Base-by-base conservation (phyloP, 257 asterid species). In the Forsythia viridissima region DNA sequence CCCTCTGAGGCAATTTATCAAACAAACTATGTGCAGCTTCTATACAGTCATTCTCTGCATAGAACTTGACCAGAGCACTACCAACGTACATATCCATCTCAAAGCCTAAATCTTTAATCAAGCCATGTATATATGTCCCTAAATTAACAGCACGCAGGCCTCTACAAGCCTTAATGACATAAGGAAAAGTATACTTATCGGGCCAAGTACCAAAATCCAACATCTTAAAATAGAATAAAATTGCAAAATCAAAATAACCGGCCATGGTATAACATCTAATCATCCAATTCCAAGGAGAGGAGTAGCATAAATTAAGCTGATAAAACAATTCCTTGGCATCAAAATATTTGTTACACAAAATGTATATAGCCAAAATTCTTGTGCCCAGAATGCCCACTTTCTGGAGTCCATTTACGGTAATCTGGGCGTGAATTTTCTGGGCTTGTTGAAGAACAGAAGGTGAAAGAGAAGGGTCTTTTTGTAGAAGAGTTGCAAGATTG, bases 231-330 rank as follows among this genome's bases (percentile, higher is more conserved):
- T 82, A 95, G 79, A 93, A 84, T 82, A 91, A 80, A 65, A 95
- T 42, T 36, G 96, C 96, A 63, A 70, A 79, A 46, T 92, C 84
- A 71, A 83, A 88, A 81, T 83, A 78, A 40, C 97, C 96, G 88
- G 82, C 86, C 66, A 80, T 77, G 67, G 90, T 89, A 74, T 88
- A 88, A 43, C 98, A 98, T 88, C 97, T 87, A 75, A 95, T 91
- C 96, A 95, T 88, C 99, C 98, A 93, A 92, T 95, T 93, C 99
- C 99, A 94, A 85, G 99, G 99, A 57, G 98, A 91, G 43, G 99
- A 97, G 68, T 89, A 93, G 79, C 86, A 76, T 79, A 93, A 72
- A n/a, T 85, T 88, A 52, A 95, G 97, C 91, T 85, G 96, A 80
- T 72, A 79, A 57, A 95, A 95, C 46, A 95, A 70, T 6, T 83